Evolutionary conservation across 2,329 filamentous ascomycete species (phyloP).

Genomic region (Colletotrichum noveboracense): DNA sequence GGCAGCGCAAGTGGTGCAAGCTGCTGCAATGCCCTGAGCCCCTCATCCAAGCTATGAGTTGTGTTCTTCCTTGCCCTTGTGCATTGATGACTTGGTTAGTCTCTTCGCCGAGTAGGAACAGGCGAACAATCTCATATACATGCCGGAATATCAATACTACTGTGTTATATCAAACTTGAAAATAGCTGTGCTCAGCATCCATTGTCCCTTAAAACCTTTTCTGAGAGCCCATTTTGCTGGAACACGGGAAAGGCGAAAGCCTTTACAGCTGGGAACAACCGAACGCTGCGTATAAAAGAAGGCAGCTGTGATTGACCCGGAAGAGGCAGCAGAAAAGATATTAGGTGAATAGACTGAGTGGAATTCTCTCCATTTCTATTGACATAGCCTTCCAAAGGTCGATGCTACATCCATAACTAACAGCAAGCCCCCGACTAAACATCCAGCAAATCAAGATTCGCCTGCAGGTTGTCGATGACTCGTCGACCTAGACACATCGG

Average conservation of each 20-base stretch:
- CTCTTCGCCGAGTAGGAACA: neutral
- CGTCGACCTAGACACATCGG: neutral
- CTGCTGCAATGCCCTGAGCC: neutral
- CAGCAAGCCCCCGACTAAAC: neutral
- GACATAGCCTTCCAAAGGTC: neutral
- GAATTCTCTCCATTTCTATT: neutral
- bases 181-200: neutral
- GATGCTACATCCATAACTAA: neutral
- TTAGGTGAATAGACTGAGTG: neutral
- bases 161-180: neutral
- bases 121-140: neutral
- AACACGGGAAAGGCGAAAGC: too few relatives aligned
- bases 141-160: neutral
- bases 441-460: neutral
- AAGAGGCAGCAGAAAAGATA: neutral
- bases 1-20: neutral
- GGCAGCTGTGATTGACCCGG: neutral
- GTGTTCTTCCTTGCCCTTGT: neutral
- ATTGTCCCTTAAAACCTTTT: too few relatives aligned
- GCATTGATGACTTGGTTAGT: neutral
- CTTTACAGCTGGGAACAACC: too few relatives aligned
- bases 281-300: neutral
- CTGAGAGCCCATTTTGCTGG: too few relatives aligned
- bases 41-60: neutral
- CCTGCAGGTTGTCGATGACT: neutral